Base-by-base conservation (phyloP, 2,329 filamentous ascomycete species). In the Trichophyton benhamiae region DNA sequence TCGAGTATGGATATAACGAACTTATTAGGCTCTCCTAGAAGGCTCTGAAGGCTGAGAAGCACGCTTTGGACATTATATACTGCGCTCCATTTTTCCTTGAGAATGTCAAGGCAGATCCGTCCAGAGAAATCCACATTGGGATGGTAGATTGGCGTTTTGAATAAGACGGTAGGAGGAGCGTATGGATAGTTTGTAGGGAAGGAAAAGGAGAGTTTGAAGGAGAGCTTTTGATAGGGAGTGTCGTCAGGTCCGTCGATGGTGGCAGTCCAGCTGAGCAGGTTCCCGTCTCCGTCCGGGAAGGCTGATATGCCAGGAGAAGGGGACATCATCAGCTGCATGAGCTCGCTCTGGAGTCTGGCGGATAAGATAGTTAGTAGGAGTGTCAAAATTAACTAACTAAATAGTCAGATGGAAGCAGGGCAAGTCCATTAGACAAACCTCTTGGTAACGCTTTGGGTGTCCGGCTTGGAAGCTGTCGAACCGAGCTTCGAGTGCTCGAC, bases 21-120 rank as follows among this genome's bases (percentile, higher is more conserved):
- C 94, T 99, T 99, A 78, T 99, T 99, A 41, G 94, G 94, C 77
- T 99, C 94, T 27, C 92, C 94, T 36, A 99, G 82, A 71, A 99
- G 78, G 75, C 91, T 96, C 77, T 99, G 94, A 75, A 99, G 77
- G 68, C 92, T 97, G 69, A 99, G 76, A 61, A 99, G 79, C 55
- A 99, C 89, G 55, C 88, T 95, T 75, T 95, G 89, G 64, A 95
- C 91, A 72, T 97, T 97, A 82, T 96, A 95, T 49, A 95, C 91
- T 17, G 94, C 91, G 63, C 91, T 96, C 94, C 94, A 99, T 79
- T 96, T 96, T 76, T 97, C 94, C 82, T 96, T 97, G 66, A 99
- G 81, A 67, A 99, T 99, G 72, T 99, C 95, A 64, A 99, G 82
- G 75, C 94, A 99, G 76, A 99, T 99, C 61, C 94, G 84, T 46